Percentiles rank a stretch among this genome's conserved stretches.
Conservation (phyloP, 2,329 filamentous ascomycete species). For the Fusarium incarnatum region DNA sequence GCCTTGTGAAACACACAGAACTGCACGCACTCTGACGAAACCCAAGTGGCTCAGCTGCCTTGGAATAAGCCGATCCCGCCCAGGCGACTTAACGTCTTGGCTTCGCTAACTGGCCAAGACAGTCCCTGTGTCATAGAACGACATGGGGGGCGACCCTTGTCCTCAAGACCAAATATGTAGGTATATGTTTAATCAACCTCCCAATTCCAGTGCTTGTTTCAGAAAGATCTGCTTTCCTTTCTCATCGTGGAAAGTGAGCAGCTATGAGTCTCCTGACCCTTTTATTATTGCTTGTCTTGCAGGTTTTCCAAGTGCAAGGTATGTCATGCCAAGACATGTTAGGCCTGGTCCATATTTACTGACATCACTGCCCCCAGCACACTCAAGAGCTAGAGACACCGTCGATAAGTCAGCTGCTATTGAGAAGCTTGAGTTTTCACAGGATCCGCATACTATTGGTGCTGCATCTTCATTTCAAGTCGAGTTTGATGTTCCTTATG, state of each 20-base stretch:
- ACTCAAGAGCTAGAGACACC: constrained; percentile 12
- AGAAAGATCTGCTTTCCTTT: background rate
- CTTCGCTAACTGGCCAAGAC: constrained; percentile 26
- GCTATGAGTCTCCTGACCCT: constrained; percentile 18
- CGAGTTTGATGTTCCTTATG: constrained; percentile 19
- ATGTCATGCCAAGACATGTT: background rate
- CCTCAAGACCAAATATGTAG: too few relatives aligned
- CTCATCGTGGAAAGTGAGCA: background rate
- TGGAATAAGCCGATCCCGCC: constrained; percentile 26
- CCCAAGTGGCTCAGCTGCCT: constrained; percentile 33
- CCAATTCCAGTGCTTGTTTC: background rate
- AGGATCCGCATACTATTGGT: constrained; percentile 8
- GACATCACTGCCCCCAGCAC: constrained; percentile 1
- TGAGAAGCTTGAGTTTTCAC: constrained; percentile 16
- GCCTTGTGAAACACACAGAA: constrained; percentile 1
- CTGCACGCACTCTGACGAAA: constrained; percentile 18
- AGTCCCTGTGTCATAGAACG: constrained; percentile 25
- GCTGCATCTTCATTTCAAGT: constrained; percentile 27
- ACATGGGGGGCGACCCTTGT: background rate
- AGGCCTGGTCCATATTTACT: background rate
- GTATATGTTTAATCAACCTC: constrained; percentile 1
- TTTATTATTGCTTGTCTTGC: constrained; percentile 12
- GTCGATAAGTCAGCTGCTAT: constrained; percentile 13
- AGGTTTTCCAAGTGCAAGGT: constrained; percentile 16
- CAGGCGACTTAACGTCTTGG: constrained; percentile 11